These are phyloP conservation scores for Daldinia eschscholtzii DNA, from an alignment of 2,329 filamentous ascomycete genomes.

Conservation along the genomic window DNA sequence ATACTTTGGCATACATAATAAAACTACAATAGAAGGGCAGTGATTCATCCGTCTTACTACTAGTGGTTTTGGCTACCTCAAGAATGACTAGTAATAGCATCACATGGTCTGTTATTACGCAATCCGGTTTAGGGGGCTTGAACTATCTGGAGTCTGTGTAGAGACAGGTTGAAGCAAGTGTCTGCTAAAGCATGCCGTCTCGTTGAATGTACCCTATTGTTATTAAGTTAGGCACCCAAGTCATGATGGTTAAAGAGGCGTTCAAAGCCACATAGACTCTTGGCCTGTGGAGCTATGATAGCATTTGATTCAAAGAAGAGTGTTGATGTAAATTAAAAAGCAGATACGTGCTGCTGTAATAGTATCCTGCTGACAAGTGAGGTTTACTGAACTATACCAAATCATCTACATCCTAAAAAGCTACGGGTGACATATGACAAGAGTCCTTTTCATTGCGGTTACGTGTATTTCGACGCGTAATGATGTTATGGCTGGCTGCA, in stretches of 20 bases:
- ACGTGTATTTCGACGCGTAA: background rate
- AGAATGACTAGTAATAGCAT: background rate
- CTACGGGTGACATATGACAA: background rate
- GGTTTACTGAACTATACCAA: background rate
- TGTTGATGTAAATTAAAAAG: background rate
- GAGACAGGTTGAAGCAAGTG: background rate
- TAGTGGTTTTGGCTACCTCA: background rate
- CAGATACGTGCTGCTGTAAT: background rate
- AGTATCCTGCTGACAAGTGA: background rate
- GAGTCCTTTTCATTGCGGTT: background rate
- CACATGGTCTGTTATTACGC: background rate
- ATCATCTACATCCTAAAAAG: background rate
- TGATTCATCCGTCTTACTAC: background rate
- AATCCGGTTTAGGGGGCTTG: background rate
- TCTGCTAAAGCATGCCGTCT: background rate
- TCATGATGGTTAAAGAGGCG: background rate
- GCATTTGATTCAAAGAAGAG: background rate
- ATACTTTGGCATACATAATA: background rate
- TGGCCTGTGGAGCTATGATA: background rate
- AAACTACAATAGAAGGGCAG: too few species aligned
- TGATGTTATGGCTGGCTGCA: constrained; percentile 16
- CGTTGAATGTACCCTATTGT: background rate
- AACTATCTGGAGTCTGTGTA: background rate
- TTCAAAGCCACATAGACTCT: background rate
- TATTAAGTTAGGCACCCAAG: too few species aligned